Evolutionary conservation across 306 rosid genomes (phyloP).

Genomic region (Alnus glutinosa): DNA sequence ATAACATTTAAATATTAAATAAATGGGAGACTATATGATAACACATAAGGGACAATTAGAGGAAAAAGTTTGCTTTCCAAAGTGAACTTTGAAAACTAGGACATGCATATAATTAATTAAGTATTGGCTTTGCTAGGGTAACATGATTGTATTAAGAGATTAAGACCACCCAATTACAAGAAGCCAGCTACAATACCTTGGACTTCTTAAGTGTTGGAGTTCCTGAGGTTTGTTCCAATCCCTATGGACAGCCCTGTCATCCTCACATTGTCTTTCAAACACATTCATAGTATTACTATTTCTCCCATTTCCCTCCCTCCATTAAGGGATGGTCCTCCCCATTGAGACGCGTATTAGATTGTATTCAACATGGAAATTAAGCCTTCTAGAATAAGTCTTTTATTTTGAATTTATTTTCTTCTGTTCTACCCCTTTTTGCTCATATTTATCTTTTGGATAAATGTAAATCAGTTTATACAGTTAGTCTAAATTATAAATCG

Average conservation of each 20-base stretch:
- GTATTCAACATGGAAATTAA: slow-evolving; percentile 9
- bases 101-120: background rate
- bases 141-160: background rate
- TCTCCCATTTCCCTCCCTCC: slow-evolving; percentile 11
- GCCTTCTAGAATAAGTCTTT: background rate
- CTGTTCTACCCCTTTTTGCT: background rate
- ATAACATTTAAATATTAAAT: slow-evolving; percentile 15
- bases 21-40: slow-evolving; percentile 34
- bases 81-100: slow-evolving; percentile 40
- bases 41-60: slow-evolving; percentile 46
- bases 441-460: background rate
- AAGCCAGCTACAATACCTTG: background rate
- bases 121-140: background rate
- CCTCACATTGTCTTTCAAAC: slow-evolving; percentile 20
- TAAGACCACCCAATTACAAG: background rate
- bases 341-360: no score
- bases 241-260: slow-evolving; percentile 32
- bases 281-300: no score
- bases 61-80: slow-evolving; percentile 62
- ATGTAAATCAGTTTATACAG: no score
- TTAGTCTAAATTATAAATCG: no score
- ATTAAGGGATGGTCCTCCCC: slow-evolving; percentile 35
- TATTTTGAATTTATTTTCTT: background rate
- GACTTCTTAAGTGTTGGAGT: slow-evolving; percentile 24
- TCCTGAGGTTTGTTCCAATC: slow-evolving; percentile 29